Evolutionary conservation across 1,139 yeast species (phyloP).

Genomic region (Blastobotrys petasosporus): DNA sequence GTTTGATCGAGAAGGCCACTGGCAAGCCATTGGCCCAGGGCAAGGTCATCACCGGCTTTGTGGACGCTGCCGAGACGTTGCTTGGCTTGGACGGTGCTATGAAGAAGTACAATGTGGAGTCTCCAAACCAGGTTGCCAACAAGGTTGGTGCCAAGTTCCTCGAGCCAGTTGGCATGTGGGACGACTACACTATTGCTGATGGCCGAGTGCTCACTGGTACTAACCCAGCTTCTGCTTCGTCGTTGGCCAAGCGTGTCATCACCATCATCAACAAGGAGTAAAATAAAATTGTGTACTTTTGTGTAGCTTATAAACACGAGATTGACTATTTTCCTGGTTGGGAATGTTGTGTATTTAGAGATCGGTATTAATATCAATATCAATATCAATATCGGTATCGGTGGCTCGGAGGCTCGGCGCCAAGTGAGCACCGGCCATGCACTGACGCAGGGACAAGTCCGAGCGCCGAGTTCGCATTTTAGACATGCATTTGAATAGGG

Average conservation of each 20-base stretch:
- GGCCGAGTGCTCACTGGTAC: constrained; percentile 56
- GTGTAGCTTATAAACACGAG: no score
- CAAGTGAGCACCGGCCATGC: no score
- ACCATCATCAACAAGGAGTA: constrained; percentile 1
- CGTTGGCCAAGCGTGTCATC: constrained; percentile 7
- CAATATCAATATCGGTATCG: no score
- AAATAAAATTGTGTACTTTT: no score
- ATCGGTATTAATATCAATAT: no score
- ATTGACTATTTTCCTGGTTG: no score
- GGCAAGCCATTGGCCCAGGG: constrained; percentile 47
- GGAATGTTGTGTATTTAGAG: no score
- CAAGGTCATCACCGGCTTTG: constrained; percentile 54
- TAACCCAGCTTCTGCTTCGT: constrained; percentile 53
- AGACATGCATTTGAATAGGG: no score
- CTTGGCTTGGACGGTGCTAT: constrained; percentile 38
- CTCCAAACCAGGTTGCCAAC: constrained; percentile 35
- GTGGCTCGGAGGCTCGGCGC: no score
- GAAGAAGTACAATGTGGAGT: constrained; percentile 32
- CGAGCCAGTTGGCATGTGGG: constrained; percentile 50
- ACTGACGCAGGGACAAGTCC: no score
- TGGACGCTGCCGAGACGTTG: constrained; percentile 47
- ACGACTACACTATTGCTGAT: constrained; percentile 44
- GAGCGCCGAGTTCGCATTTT: no score
- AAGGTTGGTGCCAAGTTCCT: constrained; percentile 42
- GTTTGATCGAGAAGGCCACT: constrained; percentile 39